Evolutionary conservation across 1,284 basidiomycete genomes (phyloP).

Genomic region (Microbotryum saponariae): DNA sequence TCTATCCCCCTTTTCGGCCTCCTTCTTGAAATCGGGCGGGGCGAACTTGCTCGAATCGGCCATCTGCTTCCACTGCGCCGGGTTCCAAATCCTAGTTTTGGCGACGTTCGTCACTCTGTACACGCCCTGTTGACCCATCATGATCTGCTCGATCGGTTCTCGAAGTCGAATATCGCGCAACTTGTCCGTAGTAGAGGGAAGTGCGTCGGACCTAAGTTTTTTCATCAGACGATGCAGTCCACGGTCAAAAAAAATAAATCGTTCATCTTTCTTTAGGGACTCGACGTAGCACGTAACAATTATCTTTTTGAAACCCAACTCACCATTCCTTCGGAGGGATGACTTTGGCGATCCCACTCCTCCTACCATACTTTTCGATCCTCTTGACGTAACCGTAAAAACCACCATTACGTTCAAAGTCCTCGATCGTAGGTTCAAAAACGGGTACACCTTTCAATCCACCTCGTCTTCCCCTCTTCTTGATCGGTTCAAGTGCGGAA

Average conservation of each 20-base stretch:
- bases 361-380: conserved; percentile 77
- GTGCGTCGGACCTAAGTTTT: conserved; percentile 59
- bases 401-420: conserved; percentile 46
- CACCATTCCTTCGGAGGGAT: conserved; percentile 89
- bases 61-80: conserved; percentile 37
- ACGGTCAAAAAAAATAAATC: no score
- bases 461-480: conserved; percentile 26
- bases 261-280: no score
- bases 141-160: conserved; percentile 82
- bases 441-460: conserved; percentile 67
- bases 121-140: conserved; percentile 73
- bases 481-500: conserved; percentile 6
- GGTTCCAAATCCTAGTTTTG: conserved; percentile 56
- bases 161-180: conserved; percentile 65
- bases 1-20: conserved; percentile 19
- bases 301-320: conserved; percentile 31
- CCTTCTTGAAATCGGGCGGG: conserved; percentile 29
- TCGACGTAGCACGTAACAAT: no score
- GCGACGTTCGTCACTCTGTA: conserved; percentile 89
- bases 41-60: conserved; percentile 16
- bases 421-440: conserved; percentile 77
- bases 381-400: conserved; percentile 80
- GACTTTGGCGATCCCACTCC: conserved; percentile 85
- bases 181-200: conserved; percentile 59
- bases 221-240: no score